Evolutionary conservation across 352 stramenopile species (phyloP).

Genomic region (Saprolegnia parasitica): DNA sequence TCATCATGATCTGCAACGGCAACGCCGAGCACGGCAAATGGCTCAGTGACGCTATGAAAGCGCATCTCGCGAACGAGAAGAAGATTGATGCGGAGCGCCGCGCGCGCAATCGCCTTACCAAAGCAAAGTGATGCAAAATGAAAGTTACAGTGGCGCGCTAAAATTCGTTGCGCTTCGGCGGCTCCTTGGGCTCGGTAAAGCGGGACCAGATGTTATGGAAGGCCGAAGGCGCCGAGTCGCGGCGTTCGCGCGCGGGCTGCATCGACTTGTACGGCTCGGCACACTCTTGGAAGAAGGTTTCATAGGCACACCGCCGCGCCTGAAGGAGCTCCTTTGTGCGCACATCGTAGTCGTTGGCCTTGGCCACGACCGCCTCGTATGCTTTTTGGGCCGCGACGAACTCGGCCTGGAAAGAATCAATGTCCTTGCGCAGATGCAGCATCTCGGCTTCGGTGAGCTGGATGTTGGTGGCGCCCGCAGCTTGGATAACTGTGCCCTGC

Average conservation of each 20-base stretch:
- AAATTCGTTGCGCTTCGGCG: constrained; percentile 27
- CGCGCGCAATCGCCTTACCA: constrained; percentile 32
- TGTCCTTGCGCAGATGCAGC: constrained; percentile 66
- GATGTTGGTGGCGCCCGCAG: constrained; percentile 35
- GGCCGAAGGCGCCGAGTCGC: not conserved
- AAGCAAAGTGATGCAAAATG: not conserved
- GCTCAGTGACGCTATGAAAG: constrained; percentile 50
- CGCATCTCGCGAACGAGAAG: constrained; percentile 48
- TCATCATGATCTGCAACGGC: constrained; percentile 60
- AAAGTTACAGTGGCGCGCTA: not conserved
- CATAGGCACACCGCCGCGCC: constrained; percentile 66
- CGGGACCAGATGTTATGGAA: constrained; percentile 18
- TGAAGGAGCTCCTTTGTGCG: constrained; percentile 71
- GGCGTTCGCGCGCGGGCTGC: not conserved
- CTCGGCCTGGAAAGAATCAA: constrained; percentile 73
- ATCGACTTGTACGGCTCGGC: constrained; percentile 20
- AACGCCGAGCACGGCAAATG: constrained; percentile 49
- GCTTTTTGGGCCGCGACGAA: constrained; percentile 71
- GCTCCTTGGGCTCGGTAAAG: constrained; percentile 14
- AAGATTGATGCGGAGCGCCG: constrained; percentile 46
- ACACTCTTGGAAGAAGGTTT: constrained; percentile 31
- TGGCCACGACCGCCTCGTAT: constrained; percentile 65
- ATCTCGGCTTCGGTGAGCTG: constrained; percentile 72
- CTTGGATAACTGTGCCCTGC: constrained; percentile 55
- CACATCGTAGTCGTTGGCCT: constrained; percentile 63